Evolutionary conservation across 805 yeast species (phyloP).

Genomic region (Hanseniaspora taiwanica): DNA sequence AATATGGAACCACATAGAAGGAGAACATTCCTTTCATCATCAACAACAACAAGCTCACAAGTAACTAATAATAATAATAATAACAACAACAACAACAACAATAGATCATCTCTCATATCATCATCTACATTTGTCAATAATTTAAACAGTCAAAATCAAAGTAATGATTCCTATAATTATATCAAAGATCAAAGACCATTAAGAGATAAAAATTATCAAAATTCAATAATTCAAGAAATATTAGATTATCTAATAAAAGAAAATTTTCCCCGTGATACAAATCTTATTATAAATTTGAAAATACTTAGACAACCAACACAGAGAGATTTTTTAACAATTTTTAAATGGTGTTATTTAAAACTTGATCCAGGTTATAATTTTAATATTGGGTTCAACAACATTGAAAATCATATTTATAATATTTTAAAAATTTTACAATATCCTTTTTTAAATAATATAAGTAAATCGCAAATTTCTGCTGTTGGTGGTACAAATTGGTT

Average conservation of each 20-base stretch:
- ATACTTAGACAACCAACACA: constrained; percentile 72
- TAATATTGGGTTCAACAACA: constrained; percentile 46
- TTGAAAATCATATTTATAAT: constrained; percentile 64
- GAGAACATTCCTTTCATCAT: too few species aligned
- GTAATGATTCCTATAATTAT: not conserved
- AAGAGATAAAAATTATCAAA: constrained; percentile 58
- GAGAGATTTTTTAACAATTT: constrained; percentile 65
- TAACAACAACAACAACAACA: not conserved
- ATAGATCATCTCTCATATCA: not conserved
- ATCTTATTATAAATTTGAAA: constrained; percentile 51
- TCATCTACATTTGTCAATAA: not conserved
- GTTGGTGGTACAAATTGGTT: constrained; percentile 91
- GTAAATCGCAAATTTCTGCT: constrained; percentile 76
- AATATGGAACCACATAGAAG: too few species aligned
- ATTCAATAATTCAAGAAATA: constrained; percentile 50
- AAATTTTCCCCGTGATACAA: constrained; percentile 63
- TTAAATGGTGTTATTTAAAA: constrained; percentile 64
- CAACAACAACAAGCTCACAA: too few species aligned
- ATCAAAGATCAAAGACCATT: constrained; percentile 60
- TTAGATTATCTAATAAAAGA: constrained; percentile 48
- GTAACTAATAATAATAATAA: too few species aligned
- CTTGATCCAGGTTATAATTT: constrained; percentile 72
- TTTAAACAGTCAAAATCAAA: too few species aligned
- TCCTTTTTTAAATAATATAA: constrained; percentile 70
- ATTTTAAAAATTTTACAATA: constrained; percentile 54